Base-by-base conservation (phyloP, 2,329 filamentous ascomycete species). In the Davidsoniella virescens region DNA sequence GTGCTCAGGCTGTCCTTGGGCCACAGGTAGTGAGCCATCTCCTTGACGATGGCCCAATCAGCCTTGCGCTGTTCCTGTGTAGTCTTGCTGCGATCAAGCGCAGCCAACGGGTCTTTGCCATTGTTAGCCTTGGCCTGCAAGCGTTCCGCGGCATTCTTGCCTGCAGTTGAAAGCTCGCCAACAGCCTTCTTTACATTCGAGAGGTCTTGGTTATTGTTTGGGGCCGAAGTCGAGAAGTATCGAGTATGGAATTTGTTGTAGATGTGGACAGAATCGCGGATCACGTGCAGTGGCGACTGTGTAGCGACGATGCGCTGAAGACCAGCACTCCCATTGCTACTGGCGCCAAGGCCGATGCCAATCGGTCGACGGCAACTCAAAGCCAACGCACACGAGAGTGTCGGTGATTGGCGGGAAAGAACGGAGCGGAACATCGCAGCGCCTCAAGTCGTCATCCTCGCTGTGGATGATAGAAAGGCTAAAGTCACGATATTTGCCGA, bases 1-100 rank as follows among this genome's bases (percentile, higher is more conserved):
- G 87, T 93, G 41, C 62, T 61, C 44, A 63, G 55, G 50, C 80
- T 80, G 63, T 88, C 80, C 69, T 92, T 94, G 18, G 92, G 92
- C 92, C 92, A 98, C 18, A 98, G 70, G 64, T 98, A 98, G 55
- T 81, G 81, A 54, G 83, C 81, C 90, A 98, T 96, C 64, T 98
- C 90, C 67, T 84, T 93, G 72, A 98, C 92, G 57, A 98, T 98
- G 44, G 88, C 88, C 90, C 90, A 95, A 62, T 98, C 92, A 7
- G 88, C 90, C 67, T 88, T 93, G 58, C 92, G 79, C 72, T 98
- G 93, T 66, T 95, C 86, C 59, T 88, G 80, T 17, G 79, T 81
- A 47, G 78, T 79, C 60, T 77, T 80, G 57, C 67, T 67, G 17
- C 45, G 43, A 54, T 83, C 73, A 60, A 82, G 71, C 10, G 73